A percentile compares a stretch with the other conserved stretches of the same genome.
Evolutionary conservation across 352 stramenopile genomes (phyloP).

Genomic region (Blastocystis sp.): DNA sequence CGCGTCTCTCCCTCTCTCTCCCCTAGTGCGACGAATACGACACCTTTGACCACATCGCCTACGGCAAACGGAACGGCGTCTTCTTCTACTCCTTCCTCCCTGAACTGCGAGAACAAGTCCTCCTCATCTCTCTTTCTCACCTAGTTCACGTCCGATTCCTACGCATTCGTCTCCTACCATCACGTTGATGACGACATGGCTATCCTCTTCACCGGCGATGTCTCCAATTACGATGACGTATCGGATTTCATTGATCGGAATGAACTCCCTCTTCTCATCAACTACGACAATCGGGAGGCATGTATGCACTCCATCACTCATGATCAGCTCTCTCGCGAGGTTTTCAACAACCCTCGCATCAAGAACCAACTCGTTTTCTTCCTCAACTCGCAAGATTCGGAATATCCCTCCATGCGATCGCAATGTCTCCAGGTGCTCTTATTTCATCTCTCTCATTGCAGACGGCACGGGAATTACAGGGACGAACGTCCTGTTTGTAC

Average conservation of each 20-base stretch:
- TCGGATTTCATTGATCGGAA: conserved; percentile 43
- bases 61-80: conserved; percentile 1
- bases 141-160: not conserved
- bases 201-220: not conserved
- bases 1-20: not conserved
- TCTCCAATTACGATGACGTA: conserved; percentile 37
- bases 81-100: conserved; percentile 35
- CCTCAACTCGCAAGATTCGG: not conserved
- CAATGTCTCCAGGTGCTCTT: too few species aligned
- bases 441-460: too few species aligned
- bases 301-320: not conserved
- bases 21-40: conserved; percentile 32
- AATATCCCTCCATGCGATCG: too few species aligned
- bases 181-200: not conserved
- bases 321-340: not conserved
- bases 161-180: not conserved
- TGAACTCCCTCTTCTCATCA: conserved; percentile 36
- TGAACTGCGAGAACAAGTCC: not conserved
- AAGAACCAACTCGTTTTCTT: conserved; percentile 36
- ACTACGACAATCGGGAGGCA: conserved; percentile 13
- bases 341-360: conserved; percentile 10
- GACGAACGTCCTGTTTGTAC: conserved; percentile 1
- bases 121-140: not conserved
- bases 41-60: not conserved
- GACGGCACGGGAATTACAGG: not conserved